A percentile compares a stretch with the other conserved stretches of the same genome.
These are phyloP conservation scores for Populus tremula DNA, from an alignment of 345 rosid genomes.

Conservation along the genomic window DNA sequence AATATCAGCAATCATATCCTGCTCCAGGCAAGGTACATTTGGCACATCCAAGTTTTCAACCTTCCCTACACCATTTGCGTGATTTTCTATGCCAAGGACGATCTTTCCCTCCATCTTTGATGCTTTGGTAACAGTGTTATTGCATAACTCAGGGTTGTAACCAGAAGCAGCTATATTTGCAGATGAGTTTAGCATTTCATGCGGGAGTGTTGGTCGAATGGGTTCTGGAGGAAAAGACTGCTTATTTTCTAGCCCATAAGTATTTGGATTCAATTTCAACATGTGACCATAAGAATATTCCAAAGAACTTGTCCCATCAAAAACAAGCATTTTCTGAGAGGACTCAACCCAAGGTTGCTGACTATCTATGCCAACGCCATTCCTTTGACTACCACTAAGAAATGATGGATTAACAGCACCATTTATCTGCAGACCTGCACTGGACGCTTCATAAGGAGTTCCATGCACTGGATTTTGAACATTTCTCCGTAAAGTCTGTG, in stretches of 20 bases:
- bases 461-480: constrained; percentile 50
- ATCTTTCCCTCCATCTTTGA: constrained; percentile 35
- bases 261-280: constrained; percentile 28
- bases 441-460: constrained; percentile 47
- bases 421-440: constrained; percentile 45
- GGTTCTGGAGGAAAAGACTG: constrained; percentile 33
- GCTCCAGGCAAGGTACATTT: constrained; percentile 22
- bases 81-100: constrained; percentile 36
- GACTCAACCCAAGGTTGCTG: constrained; percentile 50
- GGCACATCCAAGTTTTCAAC: constrained; percentile 24
- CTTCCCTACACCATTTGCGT: constrained; percentile 27
- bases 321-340: constrained; percentile 49
- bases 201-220: constrained; percentile 21
- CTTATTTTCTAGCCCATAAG: constrained; percentile 34
- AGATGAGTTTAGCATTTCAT: constrained; percentile 33
- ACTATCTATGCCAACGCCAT: constrained; percentile 44
- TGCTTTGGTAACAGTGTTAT: constrained; percentile 25
- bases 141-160: constrained; percentile 18
- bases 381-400: constrained; percentile 45
- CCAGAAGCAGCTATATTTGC: constrained; percentile 21
- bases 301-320: constrained; percentile 43
- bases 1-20: constrained; percentile 11
- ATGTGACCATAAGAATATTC: constrained; percentile 44
- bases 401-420: constrained; percentile 47
- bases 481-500: constrained; percentile 64